These are phyloP conservation scores for Forsythia viridissima DNA, from an alignment of 257 asterid species.

Conservation along the genomic window DNA sequence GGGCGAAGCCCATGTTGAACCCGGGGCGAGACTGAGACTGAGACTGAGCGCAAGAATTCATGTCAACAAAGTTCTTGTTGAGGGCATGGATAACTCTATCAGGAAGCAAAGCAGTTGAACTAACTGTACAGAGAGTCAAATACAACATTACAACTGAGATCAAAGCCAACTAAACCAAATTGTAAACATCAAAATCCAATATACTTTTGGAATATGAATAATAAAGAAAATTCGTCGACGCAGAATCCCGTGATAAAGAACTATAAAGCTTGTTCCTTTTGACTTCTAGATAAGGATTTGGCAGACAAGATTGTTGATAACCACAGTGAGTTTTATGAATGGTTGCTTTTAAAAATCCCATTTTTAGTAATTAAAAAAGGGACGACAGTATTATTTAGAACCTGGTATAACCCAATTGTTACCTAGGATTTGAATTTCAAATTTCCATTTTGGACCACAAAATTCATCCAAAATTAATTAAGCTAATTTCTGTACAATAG, in stretches of 20 bases:
- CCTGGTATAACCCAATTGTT: not conserved
- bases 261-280: constrained; percentile 5
- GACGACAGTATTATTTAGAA: no score
- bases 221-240: not conserved
- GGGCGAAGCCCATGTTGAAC: not conserved
- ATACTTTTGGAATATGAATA: constrained; percentile 8
- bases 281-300: constrained; percentile 18
- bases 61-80: not conserved
- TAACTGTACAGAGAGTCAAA: constrained; percentile 28
- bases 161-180: not conserved
- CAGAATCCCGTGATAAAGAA: constrained; percentile 22
- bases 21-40: constrained; percentile 14
- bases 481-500: not conserved
- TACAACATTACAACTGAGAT: no score
- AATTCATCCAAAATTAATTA: not conserved
- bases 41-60: constrained; percentile 18
- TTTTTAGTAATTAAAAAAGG: not conserved
- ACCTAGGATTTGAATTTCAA: not conserved
- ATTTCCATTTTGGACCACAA: not conserved
- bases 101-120: constrained; percentile 31
- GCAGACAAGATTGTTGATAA: constrained; percentile 6
- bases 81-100: constrained; percentile 24
- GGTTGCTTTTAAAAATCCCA: not conserved
- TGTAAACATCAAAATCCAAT: not conserved
- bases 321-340: no score